Percentiles rank a stretch among this genome's conserved stretches.
Conservation (phyloP, 768 basidiomycete species). For the Tulasnella sp. region DNA sequence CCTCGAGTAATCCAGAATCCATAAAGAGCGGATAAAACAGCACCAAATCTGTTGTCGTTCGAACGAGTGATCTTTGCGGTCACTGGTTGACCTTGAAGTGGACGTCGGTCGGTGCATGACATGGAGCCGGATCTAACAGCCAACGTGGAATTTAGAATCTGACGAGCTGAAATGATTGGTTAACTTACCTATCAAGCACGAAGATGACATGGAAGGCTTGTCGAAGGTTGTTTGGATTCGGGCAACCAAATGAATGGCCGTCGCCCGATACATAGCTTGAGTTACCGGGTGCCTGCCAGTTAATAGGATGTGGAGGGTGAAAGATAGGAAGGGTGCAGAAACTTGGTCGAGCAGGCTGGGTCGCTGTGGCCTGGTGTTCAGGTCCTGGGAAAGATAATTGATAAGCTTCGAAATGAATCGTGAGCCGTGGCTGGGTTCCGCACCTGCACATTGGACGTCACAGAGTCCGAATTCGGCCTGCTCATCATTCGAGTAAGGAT, state of each 20-base stretch:
- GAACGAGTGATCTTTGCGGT: slow-evolving; percentile 46
- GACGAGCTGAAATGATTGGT: not conserved
- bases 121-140: slow-evolving; percentile 64
- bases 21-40: slow-evolving; percentile 60
- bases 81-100: slow-evolving; percentile 52
- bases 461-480: slow-evolving; percentile 59
- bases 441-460: slow-evolving; percentile 42
- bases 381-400: slow-evolving; percentile 46
- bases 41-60: slow-evolving; percentile 58
- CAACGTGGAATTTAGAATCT: not conserved
- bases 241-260: slow-evolving; percentile 59
- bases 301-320: slow-evolving; percentile 47
- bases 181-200: slow-evolving; percentile 55
- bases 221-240: slow-evolving; percentile 57
- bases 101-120: slow-evolving; percentile 48
- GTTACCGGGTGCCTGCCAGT: slow-evolving; percentile 39
- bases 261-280: slow-evolving; percentile 59
- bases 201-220: slow-evolving; percentile 66
- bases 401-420: not conserved
- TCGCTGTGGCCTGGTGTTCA: slow-evolving; percentile 53
- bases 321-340: slow-evolving; percentile 60
- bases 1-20: slow-evolving; percentile 61
- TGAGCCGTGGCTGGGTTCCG: slow-evolving; percentile 35
- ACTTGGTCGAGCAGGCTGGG: slow-evolving; percentile 54
- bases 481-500: slow-evolving; percentile 64